Percentiles rank a stretch among this genome's conserved stretches.
Conservation (phyloP, 2,329 filamentous ascomycete genomes). For the Alternaria consortialis region DNA sequence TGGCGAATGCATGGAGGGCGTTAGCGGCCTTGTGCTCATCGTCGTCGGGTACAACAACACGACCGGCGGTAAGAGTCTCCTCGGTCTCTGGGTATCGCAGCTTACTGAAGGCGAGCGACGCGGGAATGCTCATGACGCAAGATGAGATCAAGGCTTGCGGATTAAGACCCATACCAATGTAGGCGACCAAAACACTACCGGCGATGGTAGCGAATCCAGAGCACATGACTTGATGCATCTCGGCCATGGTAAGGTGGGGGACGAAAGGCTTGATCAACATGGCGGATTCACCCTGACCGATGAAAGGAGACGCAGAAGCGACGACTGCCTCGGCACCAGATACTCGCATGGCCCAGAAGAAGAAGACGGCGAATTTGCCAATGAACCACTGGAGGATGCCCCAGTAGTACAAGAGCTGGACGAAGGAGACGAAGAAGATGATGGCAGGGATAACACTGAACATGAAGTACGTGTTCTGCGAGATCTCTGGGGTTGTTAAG, state of each 20-base stretch:
- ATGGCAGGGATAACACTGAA: slow-evolving; percentile 85
- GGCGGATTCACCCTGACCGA: slow-evolving; percentile 91
- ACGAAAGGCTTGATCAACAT: slow-evolving; percentile 93
- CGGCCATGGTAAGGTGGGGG: slow-evolving; percentile 82
- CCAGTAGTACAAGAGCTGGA: slow-evolving; percentile 84
- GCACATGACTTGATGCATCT: slow-evolving; percentile 92
- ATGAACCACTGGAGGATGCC: slow-evolving; percentile 90
- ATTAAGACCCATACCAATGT: slow-evolving; percentile 84
- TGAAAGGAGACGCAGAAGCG: slow-evolving; percentile 90
- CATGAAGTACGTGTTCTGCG: slow-evolving; percentile 71
- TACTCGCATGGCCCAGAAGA: slow-evolving; percentile 88
- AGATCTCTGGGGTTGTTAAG: slow-evolving; percentile 64
- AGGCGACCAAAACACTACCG: slow-evolving; percentile 84
- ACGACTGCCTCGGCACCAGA: slow-evolving; percentile 95
- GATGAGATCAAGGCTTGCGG: slow-evolving; percentile 86
- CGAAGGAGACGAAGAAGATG: slow-evolving; percentile 95
- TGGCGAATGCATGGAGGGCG: slow-evolving; percentile 82
- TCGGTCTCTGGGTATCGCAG: slow-evolving; percentile 89
- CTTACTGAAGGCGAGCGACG: slow-evolving; percentile 88
- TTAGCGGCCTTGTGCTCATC: slow-evolving; percentile 80
- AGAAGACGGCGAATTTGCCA: slow-evolving; percentile 84
- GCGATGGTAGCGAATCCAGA: slow-evolving; percentile 94
- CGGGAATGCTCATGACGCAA: slow-evolving; percentile 95
- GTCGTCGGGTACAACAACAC: slow-evolving; percentile 81
- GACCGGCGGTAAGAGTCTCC: slow-evolving; percentile 82